These are phyloP conservation scores for Metarhizium humberi DNA, from an alignment of 2,329 filamentous ascomycete genomes.

Conservation along the genomic window DNA sequence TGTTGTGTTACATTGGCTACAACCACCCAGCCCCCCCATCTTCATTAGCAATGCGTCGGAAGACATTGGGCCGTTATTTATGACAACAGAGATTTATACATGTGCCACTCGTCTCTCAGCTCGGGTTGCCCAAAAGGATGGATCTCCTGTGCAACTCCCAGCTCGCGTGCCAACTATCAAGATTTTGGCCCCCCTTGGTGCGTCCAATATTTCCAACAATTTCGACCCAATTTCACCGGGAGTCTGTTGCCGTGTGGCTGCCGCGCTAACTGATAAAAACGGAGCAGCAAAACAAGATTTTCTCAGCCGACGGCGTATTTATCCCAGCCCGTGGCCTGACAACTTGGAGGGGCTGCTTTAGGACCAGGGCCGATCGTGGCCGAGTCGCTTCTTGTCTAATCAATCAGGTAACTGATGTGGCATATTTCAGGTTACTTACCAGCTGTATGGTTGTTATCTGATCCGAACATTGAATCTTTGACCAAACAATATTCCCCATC, in stretches of 20 bases:
- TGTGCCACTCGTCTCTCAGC: no score
- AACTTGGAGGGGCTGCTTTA: background rate
- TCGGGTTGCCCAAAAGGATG: no score
- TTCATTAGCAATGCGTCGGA: no score
- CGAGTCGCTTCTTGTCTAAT: conserved; percentile 1
- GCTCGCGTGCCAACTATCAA: background rate
- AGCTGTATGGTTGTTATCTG: conserved; percentile 4
- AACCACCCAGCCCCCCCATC: no score
- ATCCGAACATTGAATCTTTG: background rate
- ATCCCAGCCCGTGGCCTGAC: background rate
- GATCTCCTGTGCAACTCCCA: no score
- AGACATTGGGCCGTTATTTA: no score
- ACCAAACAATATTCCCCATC: background rate
- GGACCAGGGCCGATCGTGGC: background rate
- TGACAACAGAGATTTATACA: no score
- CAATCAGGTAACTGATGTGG: conserved; percentile 4
- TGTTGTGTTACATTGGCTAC: no score
- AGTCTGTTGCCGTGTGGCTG: conserved; percentile 4
- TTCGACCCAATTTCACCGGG: background rate
- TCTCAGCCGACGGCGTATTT: background rate
- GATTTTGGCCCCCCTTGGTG: background rate
- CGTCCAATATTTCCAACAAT: background rate
- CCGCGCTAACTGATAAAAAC: background rate
- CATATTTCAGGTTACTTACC: background rate
- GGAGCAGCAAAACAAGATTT: background rate